These are phyloP conservation scores for Hibiscus trionum DNA, from an alignment of 345 rosid species.

Conservation along the genomic window DNA sequence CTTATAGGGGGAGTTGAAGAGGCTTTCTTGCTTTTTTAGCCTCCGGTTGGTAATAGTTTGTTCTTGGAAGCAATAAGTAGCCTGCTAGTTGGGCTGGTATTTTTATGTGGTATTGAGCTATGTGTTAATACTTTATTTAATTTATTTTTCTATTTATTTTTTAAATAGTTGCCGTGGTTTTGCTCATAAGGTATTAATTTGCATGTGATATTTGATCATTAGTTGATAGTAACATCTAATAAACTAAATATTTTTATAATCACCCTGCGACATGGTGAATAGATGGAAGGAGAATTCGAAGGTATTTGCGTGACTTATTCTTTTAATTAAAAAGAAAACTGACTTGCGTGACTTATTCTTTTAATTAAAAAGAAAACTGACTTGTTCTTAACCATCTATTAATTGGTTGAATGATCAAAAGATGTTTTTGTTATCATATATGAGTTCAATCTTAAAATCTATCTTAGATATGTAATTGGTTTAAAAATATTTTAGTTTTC, in stretches of 20 bases:
- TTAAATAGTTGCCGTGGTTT: neutral
- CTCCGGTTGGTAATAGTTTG: constrained; percentile 17
- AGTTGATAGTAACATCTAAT: neutral
- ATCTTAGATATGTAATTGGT: too few species aligned
- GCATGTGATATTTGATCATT: neutral
- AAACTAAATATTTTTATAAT: neutral
- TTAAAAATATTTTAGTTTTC: too few species aligned
- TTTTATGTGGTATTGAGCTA: constrained; percentile 15
- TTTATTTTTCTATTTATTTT: constrained; percentile 19
- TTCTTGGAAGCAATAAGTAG: constrained; percentile 25
- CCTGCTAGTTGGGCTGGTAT: constrained; percentile 12
- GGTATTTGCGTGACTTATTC: too few species aligned
- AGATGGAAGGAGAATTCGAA: neutral
- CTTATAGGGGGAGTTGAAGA: constrained; percentile 1
- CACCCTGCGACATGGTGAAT: neutral
- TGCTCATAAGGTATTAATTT: neutral
- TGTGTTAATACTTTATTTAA: constrained; percentile 24
- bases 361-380: too few species aligned
- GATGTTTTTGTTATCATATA: too few species aligned
- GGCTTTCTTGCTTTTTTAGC: constrained; percentile 20
- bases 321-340: too few species aligned
- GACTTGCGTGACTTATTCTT: too few species aligned
- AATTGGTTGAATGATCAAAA: too few species aligned
- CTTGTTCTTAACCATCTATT: too few species aligned
- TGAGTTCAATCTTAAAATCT: too few species aligned